Evolutionary conservation across 495 filamentous ascomycete species (phyloP).

Genomic region (Schizothecium vesticola): DNA sequence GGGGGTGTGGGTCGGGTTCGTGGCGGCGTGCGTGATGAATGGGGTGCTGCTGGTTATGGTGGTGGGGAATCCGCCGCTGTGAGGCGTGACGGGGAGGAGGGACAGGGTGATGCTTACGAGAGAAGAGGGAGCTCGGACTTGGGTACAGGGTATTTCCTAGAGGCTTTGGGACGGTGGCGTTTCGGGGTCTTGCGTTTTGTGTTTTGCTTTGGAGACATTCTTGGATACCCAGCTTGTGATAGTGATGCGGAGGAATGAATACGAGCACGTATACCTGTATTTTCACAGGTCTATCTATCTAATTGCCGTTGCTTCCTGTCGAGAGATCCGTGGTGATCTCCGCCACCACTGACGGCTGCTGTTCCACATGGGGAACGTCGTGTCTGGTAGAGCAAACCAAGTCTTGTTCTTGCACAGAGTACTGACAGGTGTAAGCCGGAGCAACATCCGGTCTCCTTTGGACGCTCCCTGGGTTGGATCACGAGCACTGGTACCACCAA

Average conservation of each 20-base stretch:
- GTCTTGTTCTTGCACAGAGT: too few relatives aligned
- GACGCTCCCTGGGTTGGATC: neutral
- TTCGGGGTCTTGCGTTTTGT: neutral
- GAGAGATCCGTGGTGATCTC: neutral
- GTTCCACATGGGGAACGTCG: too few relatives aligned
- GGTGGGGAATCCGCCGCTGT: slow-evolving; percentile 31
- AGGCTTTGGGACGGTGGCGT: neutral
- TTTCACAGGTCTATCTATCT: too few relatives aligned
- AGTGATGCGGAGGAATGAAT: neutral
- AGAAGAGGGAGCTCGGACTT: neutral
- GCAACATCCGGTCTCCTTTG: neutral
- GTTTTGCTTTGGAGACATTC: neutral
- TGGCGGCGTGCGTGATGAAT: slow-evolving; percentile 43
- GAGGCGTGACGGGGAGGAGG: neutral
- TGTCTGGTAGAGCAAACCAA: too few relatives aligned
- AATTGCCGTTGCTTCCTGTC: too few relatives aligned
- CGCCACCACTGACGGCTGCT: neutral
- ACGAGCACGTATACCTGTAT: neutral
- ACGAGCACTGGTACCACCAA: neutral
- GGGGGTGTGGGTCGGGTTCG: slow-evolving; percentile 42
- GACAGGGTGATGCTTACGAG: too few relatives aligned
- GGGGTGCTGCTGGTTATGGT: slow-evolving; percentile 48
- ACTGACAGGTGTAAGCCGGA: neutral
- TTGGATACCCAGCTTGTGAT: neutral
- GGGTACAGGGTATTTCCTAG: neutral